Evolutionary conservation across 495 filamentous ascomycete genomes (phyloP).

Genomic region (Annulohypoxylon nitens): DNA sequence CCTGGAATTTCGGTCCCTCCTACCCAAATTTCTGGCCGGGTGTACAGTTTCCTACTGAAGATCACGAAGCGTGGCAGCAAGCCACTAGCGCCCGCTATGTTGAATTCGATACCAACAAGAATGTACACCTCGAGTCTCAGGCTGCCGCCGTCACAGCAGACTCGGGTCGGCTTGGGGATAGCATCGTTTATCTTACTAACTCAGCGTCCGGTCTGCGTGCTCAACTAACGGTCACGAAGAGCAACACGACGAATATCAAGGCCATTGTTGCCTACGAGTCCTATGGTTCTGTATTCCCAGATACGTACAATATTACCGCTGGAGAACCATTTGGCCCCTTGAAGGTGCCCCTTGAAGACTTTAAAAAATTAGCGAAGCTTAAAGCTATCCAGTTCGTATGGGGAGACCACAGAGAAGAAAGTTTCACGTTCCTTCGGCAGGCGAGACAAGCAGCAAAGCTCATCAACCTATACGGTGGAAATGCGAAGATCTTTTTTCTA

Average conservation of each 20-base stretch:
- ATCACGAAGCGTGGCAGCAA: constrained; percentile 57
- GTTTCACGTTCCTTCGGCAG: constrained; percentile 48
- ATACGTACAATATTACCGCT: constrained; percentile 54
- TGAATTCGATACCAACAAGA: constrained; percentile 58
- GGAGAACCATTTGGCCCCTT: constrained; percentile 52
- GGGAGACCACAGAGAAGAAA: constrained; percentile 60
- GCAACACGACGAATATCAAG: constrained; percentile 61
- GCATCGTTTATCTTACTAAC: constrained; percentile 62
- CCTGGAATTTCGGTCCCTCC: constrained; percentile 61
- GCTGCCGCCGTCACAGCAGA: constrained; percentile 61
- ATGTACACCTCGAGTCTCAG: constrained; percentile 56
- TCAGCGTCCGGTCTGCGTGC: constrained; percentile 61
- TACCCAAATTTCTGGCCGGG: constrained; percentile 59
- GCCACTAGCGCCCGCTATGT: constrained; percentile 59
- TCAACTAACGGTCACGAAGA: constrained; percentile 55
- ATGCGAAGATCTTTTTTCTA: constrained; percentile 59
- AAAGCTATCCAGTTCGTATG: constrained; percentile 62
- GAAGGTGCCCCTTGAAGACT: constrained; percentile 57
- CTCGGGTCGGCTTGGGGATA: constrained; percentile 57
- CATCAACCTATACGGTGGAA: constrained; percentile 63
- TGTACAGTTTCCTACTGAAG: constrained; percentile 58
- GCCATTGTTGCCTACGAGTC: constrained; percentile 64
- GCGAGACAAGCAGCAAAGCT: constrained; percentile 51
- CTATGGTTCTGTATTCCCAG: constrained; percentile 61
- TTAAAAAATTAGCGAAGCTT: constrained; percentile 61